Base-by-base conservation (phyloP, 441 rosid genomes). In the Francoa sonchifolia region DNA sequence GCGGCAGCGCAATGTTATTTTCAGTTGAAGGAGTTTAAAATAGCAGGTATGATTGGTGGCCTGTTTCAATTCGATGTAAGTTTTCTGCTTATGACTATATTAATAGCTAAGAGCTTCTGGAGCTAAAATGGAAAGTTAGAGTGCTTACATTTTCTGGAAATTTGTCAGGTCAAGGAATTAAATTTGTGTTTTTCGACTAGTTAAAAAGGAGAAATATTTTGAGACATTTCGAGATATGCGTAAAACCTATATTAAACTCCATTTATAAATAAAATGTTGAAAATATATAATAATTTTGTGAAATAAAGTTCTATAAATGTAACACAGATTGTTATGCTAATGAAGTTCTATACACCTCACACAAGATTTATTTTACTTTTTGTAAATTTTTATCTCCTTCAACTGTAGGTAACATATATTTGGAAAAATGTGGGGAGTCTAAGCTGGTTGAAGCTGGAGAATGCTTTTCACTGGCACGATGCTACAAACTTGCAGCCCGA, bases 401-500 rank as follows among this genome's bases (percentile, higher is more conserved):
- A 17, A 47, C 20, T 47, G 13, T 19, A 51, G 56, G 48, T 33
- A 25, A 19, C 23, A 51, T 51, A 2, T 51, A 51, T 15, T 2
- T 33, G 25, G 48, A 51, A 33, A 41, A 32, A 28, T 23, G 31
- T 51, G 54, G 54, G 28, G 31, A 39, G 21, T 20, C 38, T 8
- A 36, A 19, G 2, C 39, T 31, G 32, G 41, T 23, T 3, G 20
- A 44, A 43, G 57, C 57, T 1, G 57, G 35, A 52, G 48, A 52
- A 0, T 52, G 48, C 5, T 52, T 52, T n/a, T 1, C 6, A 8
- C 29, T 0, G 8, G 57, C 48, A 14, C 8, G 0, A 17, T 1
- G 29, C 11, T 39, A 40, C 29, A 19, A 30, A 1, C 12, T 30
- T 29, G 46, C 55, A 9, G 55, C 55, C 0, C 6, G 32, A 12